These are phyloP conservation scores for Vitis hybrid DNA, from an alignment of 177 flowering plant species.

Conservation along the genomic window DNA sequence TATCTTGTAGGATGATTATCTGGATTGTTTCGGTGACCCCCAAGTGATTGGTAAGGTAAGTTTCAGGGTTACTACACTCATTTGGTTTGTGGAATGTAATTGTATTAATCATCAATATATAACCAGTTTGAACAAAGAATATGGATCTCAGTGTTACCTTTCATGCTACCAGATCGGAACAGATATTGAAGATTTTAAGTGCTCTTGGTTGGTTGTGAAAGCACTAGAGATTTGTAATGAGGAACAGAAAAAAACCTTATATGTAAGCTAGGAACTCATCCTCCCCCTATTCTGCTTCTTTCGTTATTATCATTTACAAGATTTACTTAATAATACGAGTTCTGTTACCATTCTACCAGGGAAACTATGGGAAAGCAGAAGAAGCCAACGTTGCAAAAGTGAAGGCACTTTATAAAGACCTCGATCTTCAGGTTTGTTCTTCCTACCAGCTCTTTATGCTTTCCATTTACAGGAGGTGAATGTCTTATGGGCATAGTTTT, in stretches of 20 bases:
- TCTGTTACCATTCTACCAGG: conserved; percentile 38
- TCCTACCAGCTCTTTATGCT: not conserved
- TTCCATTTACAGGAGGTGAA: not conserved
- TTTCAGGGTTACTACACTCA: not conserved
- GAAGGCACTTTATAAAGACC: conserved; percentile 69
- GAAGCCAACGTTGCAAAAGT: conserved; percentile 65
- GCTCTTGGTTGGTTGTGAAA: conserved; percentile 36
- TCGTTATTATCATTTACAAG: not conserved
- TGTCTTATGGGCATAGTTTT: not conserved
- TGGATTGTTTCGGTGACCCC: conserved; percentile 29
- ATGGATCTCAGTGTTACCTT: not conserved
- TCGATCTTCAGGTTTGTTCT: conserved; percentile 69
- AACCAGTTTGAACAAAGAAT: not conserved
- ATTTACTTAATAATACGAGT: too few relatives aligned
- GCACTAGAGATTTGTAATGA: conserved; percentile 26
- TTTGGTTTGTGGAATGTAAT: not conserved
- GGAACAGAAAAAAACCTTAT: conserved; percentile 23
- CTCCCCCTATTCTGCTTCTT: not conserved
- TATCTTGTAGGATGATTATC: conserved; percentile 25
- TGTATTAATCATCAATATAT: not conserved
- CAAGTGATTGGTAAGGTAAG: conserved; percentile 28
- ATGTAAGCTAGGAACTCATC: conserved; percentile 9
- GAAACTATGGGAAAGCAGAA: conserved; percentile 78
- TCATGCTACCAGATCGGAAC: conserved; percentile 21
- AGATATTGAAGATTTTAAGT: conserved; percentile 35